Base-by-base conservation (phyloP, 2,329 filamentous ascomycete species). In the Zasmidium citrigriseum region DNA sequence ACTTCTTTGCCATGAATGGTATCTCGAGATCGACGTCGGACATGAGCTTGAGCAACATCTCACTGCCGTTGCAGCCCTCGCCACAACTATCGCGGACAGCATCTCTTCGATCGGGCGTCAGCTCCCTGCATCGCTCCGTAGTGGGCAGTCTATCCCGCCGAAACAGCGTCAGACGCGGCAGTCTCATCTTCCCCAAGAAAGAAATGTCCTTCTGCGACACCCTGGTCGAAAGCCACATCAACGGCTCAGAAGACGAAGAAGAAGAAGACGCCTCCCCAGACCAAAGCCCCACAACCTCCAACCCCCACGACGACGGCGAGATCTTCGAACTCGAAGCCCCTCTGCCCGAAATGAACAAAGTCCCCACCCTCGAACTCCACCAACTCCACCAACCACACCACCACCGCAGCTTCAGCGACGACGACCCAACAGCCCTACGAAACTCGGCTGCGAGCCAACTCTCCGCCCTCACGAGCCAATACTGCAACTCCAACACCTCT, bases 191-290 rank as follows among this genome's bases (percentile, higher is more conserved):
- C 29, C 48, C 38, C 11, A 55, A 51, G n/a, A 64, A 52, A 68
- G 73, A 68, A 52, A 41, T 70, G 22, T 58, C 64, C 52, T 75
- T 70, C 55, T 73, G 70, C 57, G 73, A 78, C 46, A 76, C 75
- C 24, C 58, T 76, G 9, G 68, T 76, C 1, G 72, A 75, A 24
- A 73, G 73, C 1, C 75, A 76, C 48, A 74, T 73, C 12, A 75
- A 76, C 25, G 75, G 72, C 24, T 46, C 46, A 3, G 56, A 57
- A 23, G 54, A 52, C n/a, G 22, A 12, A 24, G 50, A 53, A 21
- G 44, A 23, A 14, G 55, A 24, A 7, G n/a, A 34, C 24, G 27
- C 21, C 44, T 44, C 45, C 4, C n/a, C 23, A 23, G 27, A 34
- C 21, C 52, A 25, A 27, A 18, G n/a, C 11, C 12, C 21, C 22